Conservation (phyloP, 176 grass and related monocot genomes). For the Pharus latifolius region DNA sequence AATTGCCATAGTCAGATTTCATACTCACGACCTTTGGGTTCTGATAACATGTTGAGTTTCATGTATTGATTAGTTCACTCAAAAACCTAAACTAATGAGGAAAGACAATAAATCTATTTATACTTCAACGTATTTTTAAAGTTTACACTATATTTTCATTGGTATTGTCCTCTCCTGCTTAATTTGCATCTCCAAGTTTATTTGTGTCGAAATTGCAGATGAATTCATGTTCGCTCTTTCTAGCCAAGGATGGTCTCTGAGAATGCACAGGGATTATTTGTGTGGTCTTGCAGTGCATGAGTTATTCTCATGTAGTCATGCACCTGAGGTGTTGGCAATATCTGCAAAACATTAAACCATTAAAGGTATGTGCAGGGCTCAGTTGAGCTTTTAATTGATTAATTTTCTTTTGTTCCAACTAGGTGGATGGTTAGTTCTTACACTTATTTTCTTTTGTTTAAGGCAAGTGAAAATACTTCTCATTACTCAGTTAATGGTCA, state of each 20-base stretch:
- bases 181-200: neutral
- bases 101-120: too few relatives aligned
- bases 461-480: neutral
- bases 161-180: neutral
- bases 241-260: neutral
- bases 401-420: neutral
- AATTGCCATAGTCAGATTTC: too few relatives aligned
- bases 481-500: neutral
- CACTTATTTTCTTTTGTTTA: neutral
- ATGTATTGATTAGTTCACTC: too few relatives aligned
- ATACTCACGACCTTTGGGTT: too few relatives aligned
- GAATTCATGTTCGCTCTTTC: neutral
- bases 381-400: neutral
- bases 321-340: neutral
- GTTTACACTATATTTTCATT: neutral
- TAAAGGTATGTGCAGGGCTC: constrained; percentile 2
- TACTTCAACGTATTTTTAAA: too few relatives aligned
- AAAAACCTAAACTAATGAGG: too few relatives aligned
- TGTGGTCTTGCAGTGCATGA: neutral
- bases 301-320: constrained; percentile 16
- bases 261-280: neutral
- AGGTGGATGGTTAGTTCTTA: neutral
- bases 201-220: neutral
- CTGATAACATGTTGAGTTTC: too few relatives aligned
- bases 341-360: neutral